Evolutionary conservation across 768 basidiomycete species (phyloP), one percentile per base, ranked within the genome.

Genomic region (Macrocybe gigantea): DNA sequence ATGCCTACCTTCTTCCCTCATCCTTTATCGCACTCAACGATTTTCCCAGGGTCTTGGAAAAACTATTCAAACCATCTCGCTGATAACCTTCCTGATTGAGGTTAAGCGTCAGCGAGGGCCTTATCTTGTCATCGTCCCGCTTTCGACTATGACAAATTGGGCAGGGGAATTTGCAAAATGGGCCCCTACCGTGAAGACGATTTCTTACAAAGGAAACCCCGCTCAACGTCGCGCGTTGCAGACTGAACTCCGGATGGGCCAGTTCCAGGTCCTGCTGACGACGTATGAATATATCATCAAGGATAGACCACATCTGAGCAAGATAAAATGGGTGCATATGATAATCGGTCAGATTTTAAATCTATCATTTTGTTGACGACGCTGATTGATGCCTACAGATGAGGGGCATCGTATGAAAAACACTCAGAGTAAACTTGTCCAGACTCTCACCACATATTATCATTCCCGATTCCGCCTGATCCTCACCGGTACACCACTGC

Each of bases 391-490:
- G 33, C 5, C 5, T 43, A 11, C 43, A 90, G 85, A 97, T 61
- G 93, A 97, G 76, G 93, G 93, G 56, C 93, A 96, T 66, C 88
- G 93, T 61, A 93, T 96, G 92, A 97, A 97, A 72, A 96, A 97
- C 62, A 93, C 92, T 68, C 77, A 91, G 72, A 71, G 71, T 58
- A 95, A 95, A 70, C 79, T 96, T 34, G 78, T 82, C 3, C 87
- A 91, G 63, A 97, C 94, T 1, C 77, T 97, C 33, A 90, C 88
- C 11, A 88, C 88, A 38, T 91, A 87, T 67, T 97, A 97, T 59
- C 88, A 93, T 62, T 92, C 91, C 13, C 85, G 88, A 47, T 92
- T 88, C 64, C 88, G 93, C 43, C 84, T 96, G 54, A 94, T 97
- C 58, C 79, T 97, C 48, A 96, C 93, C 8, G 94, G 94, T 58